Percentiles rank a stretch among this genome's conserved stretches.
Conservation (phyloP, 495 filamentous ascomycete genomes). For the Recurvomyces mirabilis region DNA sequence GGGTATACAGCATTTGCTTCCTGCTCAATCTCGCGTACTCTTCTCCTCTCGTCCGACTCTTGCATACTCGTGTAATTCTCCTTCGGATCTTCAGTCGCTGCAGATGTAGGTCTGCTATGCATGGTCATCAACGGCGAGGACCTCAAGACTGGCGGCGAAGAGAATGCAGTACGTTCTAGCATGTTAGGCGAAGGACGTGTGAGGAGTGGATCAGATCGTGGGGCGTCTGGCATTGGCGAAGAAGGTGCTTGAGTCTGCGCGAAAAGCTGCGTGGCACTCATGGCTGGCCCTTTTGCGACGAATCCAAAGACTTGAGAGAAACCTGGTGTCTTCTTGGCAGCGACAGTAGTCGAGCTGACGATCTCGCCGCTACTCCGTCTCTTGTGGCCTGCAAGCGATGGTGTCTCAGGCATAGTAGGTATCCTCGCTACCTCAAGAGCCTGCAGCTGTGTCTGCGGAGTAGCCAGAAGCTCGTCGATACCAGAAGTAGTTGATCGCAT, state of each 20-base stretch:
- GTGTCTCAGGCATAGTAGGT: slow-evolving; percentile 26
- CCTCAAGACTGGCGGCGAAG: slow-evolving; percentile 21
- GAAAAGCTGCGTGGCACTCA: slow-evolving; percentile 34
- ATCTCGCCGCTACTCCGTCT: slow-evolving; percentile 26
- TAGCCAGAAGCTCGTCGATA: slow-evolving; percentile 16
- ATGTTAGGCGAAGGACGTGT: slow-evolving; percentile 34
- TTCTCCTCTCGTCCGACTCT: slow-evolving; percentile 28
- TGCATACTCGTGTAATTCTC: slow-evolving; percentile 30
- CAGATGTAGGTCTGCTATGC: slow-evolving; percentile 13
- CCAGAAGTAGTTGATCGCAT: slow-evolving; percentile 7
- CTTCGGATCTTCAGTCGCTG: slow-evolving; percentile 26
- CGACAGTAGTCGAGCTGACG: slow-evolving; percentile 23
- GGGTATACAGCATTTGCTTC: not conserved
- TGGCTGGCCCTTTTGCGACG: slow-evolving; percentile 7
- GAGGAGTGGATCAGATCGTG: slow-evolving; percentile 29
- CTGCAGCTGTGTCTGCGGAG: slow-evolving; percentile 11
- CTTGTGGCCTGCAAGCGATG: slow-evolving; percentile 28
- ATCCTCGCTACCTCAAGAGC: not conserved
- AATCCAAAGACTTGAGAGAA: slow-evolving; percentile 26
- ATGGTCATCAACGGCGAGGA: slow-evolving; percentile 26
- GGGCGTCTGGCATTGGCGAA: slow-evolving; percentile 26
- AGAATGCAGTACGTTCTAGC: slow-evolving; percentile 17
- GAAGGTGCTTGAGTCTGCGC: slow-evolving; percentile 33
- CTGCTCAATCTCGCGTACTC: slow-evolving; percentile 9
- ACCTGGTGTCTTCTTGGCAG: slow-evolving; percentile 25